A percentile compares a stretch with the other conserved stretches of the same genome.
These are phyloP conservation scores for Physcomitrium patens DNA, from an alignment of 225 moss, liverwort and hornwort genomes.

Conservation along the genomic window DNA sequence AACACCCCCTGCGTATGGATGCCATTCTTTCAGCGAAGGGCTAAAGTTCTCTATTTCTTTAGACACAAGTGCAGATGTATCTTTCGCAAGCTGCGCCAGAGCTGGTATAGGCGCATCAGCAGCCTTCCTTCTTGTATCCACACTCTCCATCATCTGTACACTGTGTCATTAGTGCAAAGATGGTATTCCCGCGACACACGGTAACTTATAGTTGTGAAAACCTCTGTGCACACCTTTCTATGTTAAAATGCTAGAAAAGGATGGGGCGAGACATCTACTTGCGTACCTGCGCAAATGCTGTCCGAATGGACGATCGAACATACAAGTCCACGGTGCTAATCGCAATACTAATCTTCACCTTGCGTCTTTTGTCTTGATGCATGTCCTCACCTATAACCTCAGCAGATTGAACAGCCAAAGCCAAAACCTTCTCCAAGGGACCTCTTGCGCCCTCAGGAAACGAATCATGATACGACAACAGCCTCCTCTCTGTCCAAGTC, in stretches of 20 bases:
- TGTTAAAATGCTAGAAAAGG: neutral
- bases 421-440: conserved; percentile 52
- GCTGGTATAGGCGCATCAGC: conserved; percentile 52
- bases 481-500: conserved; percentile 76
- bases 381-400: conserved; percentile 63
- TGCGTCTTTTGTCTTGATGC: conserved; percentile 47
- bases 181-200: neutral
- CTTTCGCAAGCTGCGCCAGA: conserved; percentile 73
- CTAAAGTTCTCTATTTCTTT: conserved; percentile 66
- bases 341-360: conserved; percentile 51
- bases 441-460: conserved; percentile 62
- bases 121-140: conserved; percentile 53
- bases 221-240: neutral
- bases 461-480: conserved; percentile 77
- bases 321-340: conserved; percentile 68
- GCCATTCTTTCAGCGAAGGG: conserved; percentile 75
- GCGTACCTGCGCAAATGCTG: conserved; percentile 74
- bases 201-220: neutral
- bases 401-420: conserved; percentile 59
- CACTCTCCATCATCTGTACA: conserved; percentile 68
- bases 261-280: too few species aligned
- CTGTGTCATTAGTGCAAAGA: neutral
- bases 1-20: conserved; percentile 76
- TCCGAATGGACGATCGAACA: conserved; percentile 74
- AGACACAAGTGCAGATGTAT: conserved; percentile 57